Conservation (phyloP, 768 basidiomycete species). For the Coprinopsis strossmayeri region DNA sequence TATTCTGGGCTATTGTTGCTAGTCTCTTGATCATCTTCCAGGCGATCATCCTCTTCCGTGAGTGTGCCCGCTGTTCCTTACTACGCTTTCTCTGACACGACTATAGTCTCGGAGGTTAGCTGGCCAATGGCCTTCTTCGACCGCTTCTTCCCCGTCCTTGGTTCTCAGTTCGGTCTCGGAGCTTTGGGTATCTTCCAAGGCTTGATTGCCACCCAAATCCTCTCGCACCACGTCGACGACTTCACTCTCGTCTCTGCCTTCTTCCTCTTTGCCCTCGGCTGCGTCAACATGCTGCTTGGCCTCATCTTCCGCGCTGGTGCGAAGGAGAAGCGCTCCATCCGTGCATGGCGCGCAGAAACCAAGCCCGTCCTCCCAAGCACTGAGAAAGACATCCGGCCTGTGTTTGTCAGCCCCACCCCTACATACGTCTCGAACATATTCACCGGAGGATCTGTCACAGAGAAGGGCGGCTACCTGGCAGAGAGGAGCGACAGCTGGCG, state of each 20-base stretch:
- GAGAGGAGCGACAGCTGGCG: constrained; percentile 9
- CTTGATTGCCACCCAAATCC: constrained; percentile 66
- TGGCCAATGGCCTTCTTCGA: constrained; percentile 79
- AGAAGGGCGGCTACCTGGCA: constrained; percentile 14
- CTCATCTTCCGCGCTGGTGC: constrained; percentile 63
- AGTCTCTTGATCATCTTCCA: constrained; percentile 83
- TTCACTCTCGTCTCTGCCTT: constrained; percentile 90
- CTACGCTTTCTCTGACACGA: not conserved
- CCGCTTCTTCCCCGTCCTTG: constrained; percentile 89
- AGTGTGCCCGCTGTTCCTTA: constrained; percentile 17
- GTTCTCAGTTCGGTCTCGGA: constrained; percentile 78
- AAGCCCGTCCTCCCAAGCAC: constrained; percentile 51
- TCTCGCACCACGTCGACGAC: constrained; percentile 75
- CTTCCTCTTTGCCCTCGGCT: constrained; percentile 89
- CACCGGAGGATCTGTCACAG: not conserved
- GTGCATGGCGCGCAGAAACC: constrained; percentile 51
- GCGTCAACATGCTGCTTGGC: constrained; percentile 76
- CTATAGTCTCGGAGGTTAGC: constrained; percentile 61
- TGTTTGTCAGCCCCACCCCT: constrained; percentile 20
- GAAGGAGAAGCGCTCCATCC: constrained; percentile 57
- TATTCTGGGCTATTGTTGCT: constrained; percentile 87
- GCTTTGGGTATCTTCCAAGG: constrained; percentile 79
- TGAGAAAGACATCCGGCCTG: constrained; percentile 31
- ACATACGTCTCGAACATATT: not conserved
- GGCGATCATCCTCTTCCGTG: constrained; percentile 63